A percentile compares a stretch with the other conserved stretches of the same genome.
Conservation (phyloP, 768 basidiomycete species). For the Amanita pseudoporphyria region DNA sequence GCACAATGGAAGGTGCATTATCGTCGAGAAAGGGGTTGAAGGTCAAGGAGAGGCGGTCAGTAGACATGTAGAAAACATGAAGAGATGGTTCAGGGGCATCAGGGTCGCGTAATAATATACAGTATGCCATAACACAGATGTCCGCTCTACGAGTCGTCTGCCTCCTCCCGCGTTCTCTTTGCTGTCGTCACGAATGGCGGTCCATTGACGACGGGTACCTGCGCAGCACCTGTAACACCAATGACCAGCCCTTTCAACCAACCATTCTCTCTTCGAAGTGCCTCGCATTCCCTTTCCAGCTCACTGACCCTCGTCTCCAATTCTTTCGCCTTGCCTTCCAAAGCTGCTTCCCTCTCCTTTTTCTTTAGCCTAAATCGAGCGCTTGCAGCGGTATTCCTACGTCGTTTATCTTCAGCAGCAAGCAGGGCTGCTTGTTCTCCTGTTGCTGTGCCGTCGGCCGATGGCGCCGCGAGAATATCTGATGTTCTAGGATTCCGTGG, state of each 20-base stretch:
- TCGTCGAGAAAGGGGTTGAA: neutral
- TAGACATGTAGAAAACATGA: neutral
- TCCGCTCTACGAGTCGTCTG: neutral
- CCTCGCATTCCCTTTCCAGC: constrained; percentile 88
- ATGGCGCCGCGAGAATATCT: constrained; percentile 21
- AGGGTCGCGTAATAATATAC: neutral
- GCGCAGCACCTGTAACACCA: constrained; percentile 69
- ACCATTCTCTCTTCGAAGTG: constrained; percentile 78
- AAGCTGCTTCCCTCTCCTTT: constrained; percentile 87
- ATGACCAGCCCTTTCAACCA: constrained; percentile 90
- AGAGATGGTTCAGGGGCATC: neutral
- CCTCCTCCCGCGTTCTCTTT: constrained; percentile 26
- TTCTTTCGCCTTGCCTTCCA: constrained; percentile 81
- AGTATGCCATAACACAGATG: neutral
- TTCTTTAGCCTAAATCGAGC: constrained; percentile 94
- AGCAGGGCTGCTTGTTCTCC: constrained; percentile 23
- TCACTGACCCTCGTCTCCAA: constrained; percentile 70
- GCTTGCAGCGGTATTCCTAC: constrained; percentile 86
- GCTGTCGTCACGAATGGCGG: constrained; percentile 9
- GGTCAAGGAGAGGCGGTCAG: neutral
- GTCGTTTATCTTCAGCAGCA: constrained; percentile 81
- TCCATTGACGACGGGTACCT: constrained; percentile 21
- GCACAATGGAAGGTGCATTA: neutral
- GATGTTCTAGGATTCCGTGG: constrained; percentile 46
- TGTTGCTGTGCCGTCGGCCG: constrained; percentile 17